Conservation (phyloP, 768 basidiomycete species). For the Phylloporus rhodoxanthus region DNA sequence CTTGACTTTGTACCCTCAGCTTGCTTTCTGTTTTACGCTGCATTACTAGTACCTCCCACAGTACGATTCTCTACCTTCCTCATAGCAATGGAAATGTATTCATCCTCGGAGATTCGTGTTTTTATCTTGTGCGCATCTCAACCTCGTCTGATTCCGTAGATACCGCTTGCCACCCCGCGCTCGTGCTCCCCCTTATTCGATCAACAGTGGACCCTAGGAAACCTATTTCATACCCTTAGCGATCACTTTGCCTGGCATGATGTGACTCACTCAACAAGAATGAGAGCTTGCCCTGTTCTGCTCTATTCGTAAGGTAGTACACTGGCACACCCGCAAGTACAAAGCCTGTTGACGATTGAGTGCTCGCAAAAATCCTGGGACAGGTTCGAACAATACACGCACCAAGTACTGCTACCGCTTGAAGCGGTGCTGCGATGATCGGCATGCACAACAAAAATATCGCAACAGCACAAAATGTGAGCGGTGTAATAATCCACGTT, state of each 20-base stretch:
- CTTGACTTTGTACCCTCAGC: too few relatives aligned
- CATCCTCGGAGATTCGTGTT: neutral
- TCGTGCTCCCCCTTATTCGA: conserved; percentile 47
- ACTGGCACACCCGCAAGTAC: conserved; percentile 75
- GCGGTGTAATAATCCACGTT: conserved; percentile 85
- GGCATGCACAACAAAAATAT: conserved; percentile 79
- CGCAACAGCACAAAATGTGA: conserved; percentile 76
- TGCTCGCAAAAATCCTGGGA: neutral
- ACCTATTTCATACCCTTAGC: conserved; percentile 25
- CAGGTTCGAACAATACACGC: conserved; percentile 17
- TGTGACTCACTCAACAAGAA: conserved; percentile 33
- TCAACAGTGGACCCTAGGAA: conserved; percentile 39
- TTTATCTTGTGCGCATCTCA: conserved; percentile 40
- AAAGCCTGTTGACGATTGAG: conserved; percentile 46
- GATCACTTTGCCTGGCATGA: neutral
- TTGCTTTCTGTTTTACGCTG: too few relatives aligned
- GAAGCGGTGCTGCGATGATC: conserved; percentile 83
- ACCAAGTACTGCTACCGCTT: conserved; percentile 86
- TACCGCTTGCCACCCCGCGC: conserved; percentile 72
- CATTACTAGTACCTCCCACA: too few relatives aligned
- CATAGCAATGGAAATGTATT: neutral
- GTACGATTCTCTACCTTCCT: too few relatives aligned
- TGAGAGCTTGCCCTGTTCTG: conserved; percentile 35
- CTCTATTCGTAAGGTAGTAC: conserved; percentile 69
- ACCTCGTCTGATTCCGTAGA: conserved; percentile 63